Base-by-base conservation (phyloP, 2,329 filamentous ascomycete genomes). In the Talaromyces sp. region DNA sequence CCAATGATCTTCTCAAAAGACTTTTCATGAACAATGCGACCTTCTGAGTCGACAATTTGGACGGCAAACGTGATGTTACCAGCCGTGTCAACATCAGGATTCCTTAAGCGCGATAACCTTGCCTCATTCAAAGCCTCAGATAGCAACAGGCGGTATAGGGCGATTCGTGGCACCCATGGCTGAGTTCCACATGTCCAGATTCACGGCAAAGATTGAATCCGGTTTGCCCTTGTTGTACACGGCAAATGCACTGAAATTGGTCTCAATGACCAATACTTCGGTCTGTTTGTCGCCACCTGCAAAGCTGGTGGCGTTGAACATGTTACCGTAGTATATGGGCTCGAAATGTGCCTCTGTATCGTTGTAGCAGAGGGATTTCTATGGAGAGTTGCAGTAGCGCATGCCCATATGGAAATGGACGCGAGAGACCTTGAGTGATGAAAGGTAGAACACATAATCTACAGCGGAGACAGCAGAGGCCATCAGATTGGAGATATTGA, bases 101-200 rank as follows among this genome's bases (percentile, higher is more conserved):
- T 52, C 35, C 35, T 54, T 39, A 52, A 50, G 41, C 62, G 57
- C n/a, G 17, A 59, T 19, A 64, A 15, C 17, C 37, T 27, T 6
- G 56, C 31, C 37, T 45, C 19, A 11, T 27, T 35, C 37, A 45
- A 60, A 43, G 10, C 19, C 9, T 13, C 11, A 27, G 45, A 27
- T 8, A 39, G 11, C 45, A n/a, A 22, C 19, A 37, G 3, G 25
- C 39, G 15, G 39, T 58, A 19, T 64, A 35, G 7, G 52, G 17
- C 17, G 10, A 19, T 59, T 33, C 31, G 25, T 19, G 17, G 33
- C 31, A 52, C 54, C 35, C 3, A 22, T 41, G 13, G 22, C 33
- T 31, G 60, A 62, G 17, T 54, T 54, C 33, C 45, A 54, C 60
- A 54, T 54, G 17, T 57, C 22, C 35, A 59, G n/a, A 43, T 57